Conservation (phyloP, 2,329 filamentous ascomycete species). For the Acephala macrosclerotiorum region DNA sequence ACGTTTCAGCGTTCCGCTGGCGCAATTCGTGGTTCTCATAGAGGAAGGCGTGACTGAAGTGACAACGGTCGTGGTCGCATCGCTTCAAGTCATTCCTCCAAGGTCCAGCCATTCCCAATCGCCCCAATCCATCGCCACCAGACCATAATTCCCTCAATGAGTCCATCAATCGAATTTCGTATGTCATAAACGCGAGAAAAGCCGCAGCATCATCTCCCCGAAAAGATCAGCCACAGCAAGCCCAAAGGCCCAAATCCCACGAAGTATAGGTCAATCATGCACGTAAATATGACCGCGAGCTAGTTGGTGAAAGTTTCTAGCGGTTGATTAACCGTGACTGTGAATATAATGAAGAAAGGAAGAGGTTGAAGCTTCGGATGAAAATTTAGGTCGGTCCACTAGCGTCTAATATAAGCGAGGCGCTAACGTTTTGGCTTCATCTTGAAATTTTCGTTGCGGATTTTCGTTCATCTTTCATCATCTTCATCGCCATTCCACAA, state of each 20-base stretch:
- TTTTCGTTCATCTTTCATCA: not conserved
- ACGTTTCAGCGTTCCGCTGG: no score
- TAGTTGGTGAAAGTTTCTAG: conserved; percentile 24
- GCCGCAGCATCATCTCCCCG: conserved; percentile 1
- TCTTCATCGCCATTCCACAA: not conserved
- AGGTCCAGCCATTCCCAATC: not conserved
- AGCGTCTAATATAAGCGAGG: conserved; percentile 18
- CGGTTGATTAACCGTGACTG: conserved; percentile 42
- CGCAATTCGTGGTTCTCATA: no score
- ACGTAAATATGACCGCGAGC: conserved; percentile 14
- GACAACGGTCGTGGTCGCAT: no score
- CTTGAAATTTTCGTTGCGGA: not conserved
- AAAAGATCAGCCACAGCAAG: conserved; percentile 6
- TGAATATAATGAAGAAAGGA: conserved; percentile 32
- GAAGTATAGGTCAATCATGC: conserved; percentile 1
- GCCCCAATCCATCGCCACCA: no score
- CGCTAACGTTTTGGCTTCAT: conserved; percentile 1
- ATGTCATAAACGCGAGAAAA: conserved; percentile 3
- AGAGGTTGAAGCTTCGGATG: not conserved
- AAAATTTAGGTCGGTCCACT: conserved; percentile 5
- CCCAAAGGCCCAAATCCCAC: not conserved
- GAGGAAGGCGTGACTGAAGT: no score
- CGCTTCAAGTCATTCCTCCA: not conserved
- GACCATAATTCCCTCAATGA: not conserved
- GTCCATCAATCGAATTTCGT: not conserved